Evolutionary conservation across 257 asterid species (phyloP), one percentile per base, ranked within the genome.

Genomic region (Gynochthodes officinalis): DNA sequence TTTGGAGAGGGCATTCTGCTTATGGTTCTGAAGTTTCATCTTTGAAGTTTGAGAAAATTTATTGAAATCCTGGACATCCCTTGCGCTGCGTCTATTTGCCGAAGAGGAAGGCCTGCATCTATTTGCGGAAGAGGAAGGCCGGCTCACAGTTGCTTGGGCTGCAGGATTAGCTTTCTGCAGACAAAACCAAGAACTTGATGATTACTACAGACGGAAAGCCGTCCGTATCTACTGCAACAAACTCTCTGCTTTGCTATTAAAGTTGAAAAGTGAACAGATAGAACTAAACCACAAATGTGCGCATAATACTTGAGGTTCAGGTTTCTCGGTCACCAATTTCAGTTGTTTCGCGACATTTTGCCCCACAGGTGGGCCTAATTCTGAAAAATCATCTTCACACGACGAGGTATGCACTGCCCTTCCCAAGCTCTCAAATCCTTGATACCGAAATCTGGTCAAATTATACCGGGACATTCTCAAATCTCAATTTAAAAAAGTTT

Each of bases 301-400:
- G 58, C 84, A 69, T 81, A 87, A 88, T 84, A 23, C 13, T 7
- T 59, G 66, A 54, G 15, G 71, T 32, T 82, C 82, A 0, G 71
- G 76, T 78, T 85, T 85, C 84, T 76, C 73, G 0, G 88, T 80
- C 39, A 60, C 74, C 75, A 78, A 62, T 74, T 75, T 79, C 62
- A 79, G 73, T 40, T 37, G 76, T 67, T 73, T 43, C 68, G 67
- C 61, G 27, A 66, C 46, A 71, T 35, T 58, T 37, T 74, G 79
- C 13, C 76, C 65, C 55, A 58, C 64, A 33, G 79, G 74, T 5
- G 86, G 82, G 58, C 86, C 93, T 70, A 87, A 75, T 70, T 87
- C 93, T 23, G 77, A 69, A 81, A 87, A 84, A 11, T 81, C 85
- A 66, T 84, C 85, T 67, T 82, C 79, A n/a, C 49, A 28, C 10